Percentiles rank a stretch among this genome's conserved stretches.
phyloP scores from a whole-genome alignment of 352 stramenopile species.

The Pythium sp. region DNA sequence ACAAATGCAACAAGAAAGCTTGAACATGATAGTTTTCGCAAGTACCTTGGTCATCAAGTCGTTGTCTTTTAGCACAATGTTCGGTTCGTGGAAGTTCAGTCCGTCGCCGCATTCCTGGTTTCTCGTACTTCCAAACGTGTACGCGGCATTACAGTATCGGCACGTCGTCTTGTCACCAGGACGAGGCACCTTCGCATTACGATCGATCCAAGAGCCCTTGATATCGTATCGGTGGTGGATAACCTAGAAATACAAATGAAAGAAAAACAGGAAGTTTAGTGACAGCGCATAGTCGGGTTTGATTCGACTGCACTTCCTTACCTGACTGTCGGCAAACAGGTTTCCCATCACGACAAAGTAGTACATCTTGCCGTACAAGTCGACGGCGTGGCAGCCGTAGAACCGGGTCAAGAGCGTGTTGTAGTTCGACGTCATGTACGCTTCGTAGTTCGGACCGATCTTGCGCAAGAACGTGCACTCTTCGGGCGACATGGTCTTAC shows the following conservation, averaged over 20 bases:
- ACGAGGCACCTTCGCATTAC: slow-evolving; percentile 82
- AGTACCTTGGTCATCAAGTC: slow-evolving; percentile 85
- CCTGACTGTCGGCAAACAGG: slow-evolving; percentile 83
- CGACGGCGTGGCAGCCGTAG: slow-evolving; percentile 87
- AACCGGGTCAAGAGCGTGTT: slow-evolving; percentile 87
- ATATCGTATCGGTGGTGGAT: slow-evolving; percentile 91
- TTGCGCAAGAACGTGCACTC: slow-evolving; percentile 87
- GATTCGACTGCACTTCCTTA: slow-evolving; percentile 8
- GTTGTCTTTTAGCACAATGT: slow-evolving; percentile 90
- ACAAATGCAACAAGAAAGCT: background rate
- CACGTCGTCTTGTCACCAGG: slow-evolving; percentile 77
- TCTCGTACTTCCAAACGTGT: slow-evolving; percentile 84
- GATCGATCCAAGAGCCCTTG: slow-evolving; percentile 89
- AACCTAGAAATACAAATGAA: slow-evolving; percentile 9
- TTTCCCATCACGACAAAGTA: slow-evolving; percentile 94
- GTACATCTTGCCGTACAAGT: slow-evolving; percentile 89
- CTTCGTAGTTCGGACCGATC: slow-evolving; percentile 83
- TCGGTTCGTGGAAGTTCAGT: slow-evolving; percentile 86
- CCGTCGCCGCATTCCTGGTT: slow-evolving; percentile 82
- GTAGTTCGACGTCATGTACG: slow-evolving; percentile 81
- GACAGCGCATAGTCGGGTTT: background rate
- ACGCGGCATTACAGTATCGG: slow-evolving; percentile 84
- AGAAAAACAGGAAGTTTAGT: background rate
- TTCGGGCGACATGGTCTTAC: slow-evolving; percentile 89
- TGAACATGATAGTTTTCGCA: background rate